Evolutionary conservation across 1,284 basidiomycete genomes (phyloP).

Genomic region (Pyrrhoderma lamaoense): DNA sequence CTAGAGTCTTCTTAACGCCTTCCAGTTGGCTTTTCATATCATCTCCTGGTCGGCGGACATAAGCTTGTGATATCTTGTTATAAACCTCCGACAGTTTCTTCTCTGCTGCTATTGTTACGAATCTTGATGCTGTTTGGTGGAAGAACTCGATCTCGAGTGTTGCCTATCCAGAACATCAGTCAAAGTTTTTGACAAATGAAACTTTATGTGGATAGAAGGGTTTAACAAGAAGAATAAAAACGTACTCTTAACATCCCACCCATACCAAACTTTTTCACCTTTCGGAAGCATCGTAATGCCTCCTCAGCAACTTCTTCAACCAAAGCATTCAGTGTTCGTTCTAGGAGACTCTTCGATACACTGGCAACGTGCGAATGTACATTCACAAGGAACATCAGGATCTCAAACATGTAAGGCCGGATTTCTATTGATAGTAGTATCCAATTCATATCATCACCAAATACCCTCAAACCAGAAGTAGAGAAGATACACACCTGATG

Average conservation of each 20-base stretch:
- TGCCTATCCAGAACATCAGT: constrained; percentile 54
- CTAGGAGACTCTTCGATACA: constrained; percentile 72
- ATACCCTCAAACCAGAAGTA: no score
- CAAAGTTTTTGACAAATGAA: constrained; percentile 10
- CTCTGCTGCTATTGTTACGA: constrained; percentile 77
- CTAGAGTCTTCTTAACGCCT: constrained; percentile 83
- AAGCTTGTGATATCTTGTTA: constrained; percentile 89
- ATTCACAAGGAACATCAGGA: constrained; percentile 82
- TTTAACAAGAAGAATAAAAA: constrained; percentile 19
- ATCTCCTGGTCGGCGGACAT: constrained; percentile 71
- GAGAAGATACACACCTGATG: constrained; percentile 55
- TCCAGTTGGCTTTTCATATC: constrained; percentile 86
- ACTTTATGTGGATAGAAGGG: neutral
- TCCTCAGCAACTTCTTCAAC: constrained; percentile 81
- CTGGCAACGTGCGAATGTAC: constrained; percentile 88
- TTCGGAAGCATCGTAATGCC: constrained; percentile 77
- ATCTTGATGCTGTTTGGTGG: constrained; percentile 89
- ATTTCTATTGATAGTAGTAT: constrained; percentile 56
- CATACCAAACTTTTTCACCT: constrained; percentile 88
- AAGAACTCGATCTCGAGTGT: constrained; percentile 99
- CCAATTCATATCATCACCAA: constrained; percentile 8
- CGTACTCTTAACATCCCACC: constrained; percentile 94
- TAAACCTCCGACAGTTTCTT: constrained; percentile 86
- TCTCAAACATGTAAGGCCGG: constrained; percentile 89
- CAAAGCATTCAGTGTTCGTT: constrained; percentile 75